Conservation (phyloP, 2,329 filamentous ascomycete genomes). For the Ceratocystis cubensis region DNA sequence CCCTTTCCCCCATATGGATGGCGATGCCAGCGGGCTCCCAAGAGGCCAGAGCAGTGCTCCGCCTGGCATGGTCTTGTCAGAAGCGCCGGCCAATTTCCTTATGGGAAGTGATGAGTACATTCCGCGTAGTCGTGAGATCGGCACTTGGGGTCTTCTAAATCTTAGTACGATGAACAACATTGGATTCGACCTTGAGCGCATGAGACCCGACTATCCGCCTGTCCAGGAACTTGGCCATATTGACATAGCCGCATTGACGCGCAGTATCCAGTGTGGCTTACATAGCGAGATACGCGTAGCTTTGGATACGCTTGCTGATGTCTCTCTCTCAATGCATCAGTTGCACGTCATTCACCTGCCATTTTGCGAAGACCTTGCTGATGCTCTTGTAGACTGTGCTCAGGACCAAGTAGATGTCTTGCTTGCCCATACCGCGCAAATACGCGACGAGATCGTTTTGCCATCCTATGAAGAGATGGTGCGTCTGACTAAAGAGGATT, state of each 20-base stretch:
- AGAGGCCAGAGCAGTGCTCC: constrained; percentile 26
- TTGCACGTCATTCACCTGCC: constrained; percentile 55
- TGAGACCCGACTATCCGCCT: constrained; percentile 62
- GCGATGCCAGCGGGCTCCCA: neutral
- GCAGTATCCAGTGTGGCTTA: constrained; percentile 81
- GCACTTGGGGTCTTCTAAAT: constrained; percentile 60
- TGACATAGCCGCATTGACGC: constrained; percentile 78
- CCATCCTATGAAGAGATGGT: constrained; percentile 78
- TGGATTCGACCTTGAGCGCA: constrained; percentile 52
- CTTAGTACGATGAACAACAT: constrained; percentile 51
- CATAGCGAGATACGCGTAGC: constrained; percentile 81
- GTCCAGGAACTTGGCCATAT: constrained; percentile 72
- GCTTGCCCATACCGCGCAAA: constrained; percentile 71
- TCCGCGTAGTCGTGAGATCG: constrained; percentile 42
- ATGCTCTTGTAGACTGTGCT: constrained; percentile 78
- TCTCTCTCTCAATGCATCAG: constrained; percentile 50
- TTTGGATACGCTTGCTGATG: constrained; percentile 65
- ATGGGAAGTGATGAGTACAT: constrained; percentile 36
- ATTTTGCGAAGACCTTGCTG: constrained; percentile 76
- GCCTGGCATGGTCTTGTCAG: constrained; percentile 24
- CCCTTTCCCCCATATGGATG: neutral
- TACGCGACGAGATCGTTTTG: constrained; percentile 75
- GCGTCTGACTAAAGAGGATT: constrained; percentile 63
- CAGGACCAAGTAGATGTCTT: constrained; percentile 77
- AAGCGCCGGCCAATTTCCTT: constrained; percentile 17